Conservation (phyloP, 2,329 filamentous ascomycete species). For the Berkeleyomyces basicola region DNA sequence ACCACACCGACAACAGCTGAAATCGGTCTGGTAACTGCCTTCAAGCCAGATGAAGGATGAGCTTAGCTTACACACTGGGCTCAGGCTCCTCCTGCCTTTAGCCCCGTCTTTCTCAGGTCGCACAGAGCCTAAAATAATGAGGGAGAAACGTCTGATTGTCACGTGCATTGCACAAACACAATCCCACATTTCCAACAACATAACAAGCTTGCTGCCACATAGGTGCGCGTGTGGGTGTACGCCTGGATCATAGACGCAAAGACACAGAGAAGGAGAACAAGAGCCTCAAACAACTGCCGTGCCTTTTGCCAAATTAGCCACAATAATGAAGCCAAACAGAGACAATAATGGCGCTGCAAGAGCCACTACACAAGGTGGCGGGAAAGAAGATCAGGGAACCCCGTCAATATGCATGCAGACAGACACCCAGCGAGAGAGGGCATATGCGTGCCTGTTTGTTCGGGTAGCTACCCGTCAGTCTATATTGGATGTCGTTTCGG, state of each 20-base stretch:
- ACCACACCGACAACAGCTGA: background rate
- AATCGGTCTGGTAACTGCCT: no score
- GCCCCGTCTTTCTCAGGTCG: background rate
- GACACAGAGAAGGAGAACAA: background rate
- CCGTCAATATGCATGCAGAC: background rate
- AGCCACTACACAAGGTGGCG: background rate
- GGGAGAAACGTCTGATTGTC: background rate
- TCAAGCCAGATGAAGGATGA: background rate
- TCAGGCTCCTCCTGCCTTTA: background rate
- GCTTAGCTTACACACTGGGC: background rate
- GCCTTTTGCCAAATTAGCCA: background rate
- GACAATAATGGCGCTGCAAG: background rate
- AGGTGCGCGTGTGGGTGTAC: background rate
- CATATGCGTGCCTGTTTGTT: background rate
- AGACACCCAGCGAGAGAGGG: background rate
- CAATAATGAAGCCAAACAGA: background rate
- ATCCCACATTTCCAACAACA: background rate
- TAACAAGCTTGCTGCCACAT: background rate
- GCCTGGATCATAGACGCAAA: background rate
- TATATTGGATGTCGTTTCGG: background rate
- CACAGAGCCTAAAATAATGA: slow-evolving; percentile 4
- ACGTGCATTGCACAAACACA: slow-evolving; percentile 3
- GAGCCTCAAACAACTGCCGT: background rate
- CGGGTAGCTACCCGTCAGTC: background rate
- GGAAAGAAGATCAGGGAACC: background rate